Percentiles rank a stretch among this genome's conserved stretches.
These are phyloP conservation scores for Hyphopichia burtonii DNA, from an alignment of 1,139 yeast genomes.

Conservation along the genomic window DNA sequence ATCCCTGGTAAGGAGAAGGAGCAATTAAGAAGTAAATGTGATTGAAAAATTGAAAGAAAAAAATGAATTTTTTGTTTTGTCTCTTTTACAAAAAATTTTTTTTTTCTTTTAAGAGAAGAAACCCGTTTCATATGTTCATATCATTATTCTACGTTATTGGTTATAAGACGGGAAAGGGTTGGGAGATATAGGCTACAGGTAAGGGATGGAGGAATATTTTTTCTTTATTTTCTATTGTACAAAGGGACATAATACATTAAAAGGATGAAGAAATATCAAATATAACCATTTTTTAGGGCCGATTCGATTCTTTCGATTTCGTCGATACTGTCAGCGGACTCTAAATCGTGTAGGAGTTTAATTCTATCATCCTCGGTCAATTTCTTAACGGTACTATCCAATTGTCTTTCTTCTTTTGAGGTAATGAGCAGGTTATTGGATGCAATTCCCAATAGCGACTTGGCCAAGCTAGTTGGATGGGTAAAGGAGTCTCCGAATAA, in stretches of 20 bases:
- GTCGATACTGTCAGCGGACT: slow-evolving; percentile 62
- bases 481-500: slow-evolving; percentile 39
- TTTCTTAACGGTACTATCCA: slow-evolving; percentile 28
- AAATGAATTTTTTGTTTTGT: too few relatives aligned
- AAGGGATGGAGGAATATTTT: too few relatives aligned
- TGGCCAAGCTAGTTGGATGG: slow-evolving; percentile 7
- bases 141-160: too few relatives aligned
- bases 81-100: too few relatives aligned
- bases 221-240: background rate
- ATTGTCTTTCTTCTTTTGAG: slow-evolving; percentile 3
- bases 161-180: too few relatives aligned
- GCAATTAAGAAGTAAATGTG: too few relatives aligned
- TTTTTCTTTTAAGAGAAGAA: too few relatives aligned
- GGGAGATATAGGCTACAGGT: too few relatives aligned
- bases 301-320: slow-evolving; percentile 75
- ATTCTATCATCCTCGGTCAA: slow-evolving; percentile 55
- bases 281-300: slow-evolving; percentile 38
- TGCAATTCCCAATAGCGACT: slow-evolving; percentile 8
- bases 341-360: slow-evolving; percentile 51
- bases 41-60: too few relatives aligned
- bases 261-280: background rate
- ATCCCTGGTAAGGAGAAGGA: too few relatives aligned
- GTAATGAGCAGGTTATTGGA: background rate
- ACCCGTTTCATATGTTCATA: too few relatives aligned
- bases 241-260: background rate